phyloP scores from a whole-genome alignment of 768 basidiomycete genomes.

The Hebeloma cylindrosporum region DNA sequence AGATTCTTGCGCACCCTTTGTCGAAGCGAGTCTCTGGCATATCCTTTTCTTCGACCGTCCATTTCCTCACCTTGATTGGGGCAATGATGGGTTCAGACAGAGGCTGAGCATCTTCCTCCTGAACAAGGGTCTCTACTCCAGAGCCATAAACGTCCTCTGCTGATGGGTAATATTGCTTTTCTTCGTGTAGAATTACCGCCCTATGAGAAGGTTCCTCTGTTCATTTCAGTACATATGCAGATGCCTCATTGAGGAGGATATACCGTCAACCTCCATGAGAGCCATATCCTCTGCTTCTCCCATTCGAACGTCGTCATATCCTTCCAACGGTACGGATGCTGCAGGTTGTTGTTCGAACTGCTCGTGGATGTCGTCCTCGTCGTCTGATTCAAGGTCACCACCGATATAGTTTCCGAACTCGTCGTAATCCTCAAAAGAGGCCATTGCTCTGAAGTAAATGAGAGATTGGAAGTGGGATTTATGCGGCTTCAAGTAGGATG shows the following conservation, averaged over 20 bases:
- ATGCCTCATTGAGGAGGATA: slow-evolving; percentile 1
- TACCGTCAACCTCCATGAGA: slow-evolving; percentile 79
- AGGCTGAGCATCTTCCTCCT: slow-evolving; percentile 97
- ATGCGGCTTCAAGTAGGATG: too few species aligned
- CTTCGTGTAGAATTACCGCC: slow-evolving; percentile 89
- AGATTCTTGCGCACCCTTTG: slow-evolving; percentile 68
- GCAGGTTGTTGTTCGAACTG: slow-evolving; percentile 40
- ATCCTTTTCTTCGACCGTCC: slow-evolving; percentile 92
- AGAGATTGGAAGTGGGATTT: not conserved
- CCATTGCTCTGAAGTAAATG: slow-evolving; percentile 27
- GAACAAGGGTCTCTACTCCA: slow-evolving; percentile 94
- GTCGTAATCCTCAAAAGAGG: slow-evolving; percentile 79
- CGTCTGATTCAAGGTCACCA: slow-evolving; percentile 90
- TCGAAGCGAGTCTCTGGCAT: slow-evolving; percentile 98
- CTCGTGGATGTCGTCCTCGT: slow-evolving; percentile 51
- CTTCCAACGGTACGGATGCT: slow-evolving; percentile 66
- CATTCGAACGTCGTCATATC: slow-evolving; percentile 74
- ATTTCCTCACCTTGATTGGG: slow-evolving; percentile 92
- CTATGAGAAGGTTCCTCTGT: slow-evolving; percentile 70
- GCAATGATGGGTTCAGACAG: slow-evolving; percentile 94
- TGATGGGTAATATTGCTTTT: slow-evolving; percentile 97
- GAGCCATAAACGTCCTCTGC: slow-evolving; percentile 90
- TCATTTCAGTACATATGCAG: not conserved
- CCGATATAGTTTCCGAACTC: slow-evolving; percentile 99
- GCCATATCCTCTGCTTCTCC: slow-evolving; percentile 55